A percentile compares a stretch with the other conserved stretches of the same genome.
Conservation (phyloP, 768 basidiomycete species). For the Galerina sulciceps region DNA sequence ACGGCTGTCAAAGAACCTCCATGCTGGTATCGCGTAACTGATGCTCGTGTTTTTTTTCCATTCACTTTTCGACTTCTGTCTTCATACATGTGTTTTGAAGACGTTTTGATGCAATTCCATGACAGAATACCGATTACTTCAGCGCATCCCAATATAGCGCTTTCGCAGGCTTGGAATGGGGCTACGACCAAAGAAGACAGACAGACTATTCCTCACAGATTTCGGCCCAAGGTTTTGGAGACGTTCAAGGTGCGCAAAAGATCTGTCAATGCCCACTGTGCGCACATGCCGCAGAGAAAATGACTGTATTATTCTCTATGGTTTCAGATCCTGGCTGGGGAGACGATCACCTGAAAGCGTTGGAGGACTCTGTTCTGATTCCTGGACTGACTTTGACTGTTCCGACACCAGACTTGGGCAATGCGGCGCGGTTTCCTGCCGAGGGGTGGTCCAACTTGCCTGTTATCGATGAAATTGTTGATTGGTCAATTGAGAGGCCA, state of each 20-base stretch:
- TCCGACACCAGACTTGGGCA: conserved; percentile 34
- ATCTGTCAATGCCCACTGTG: neutral
- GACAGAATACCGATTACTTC: conserved; percentile 21
- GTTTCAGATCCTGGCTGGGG: conserved; percentile 15
- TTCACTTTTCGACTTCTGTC: neutral
- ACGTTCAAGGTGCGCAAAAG: conserved; percentile 16
- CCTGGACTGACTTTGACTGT: conserved; percentile 36
- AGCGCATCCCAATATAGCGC: conserved; percentile 12
- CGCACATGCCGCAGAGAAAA: neutral
- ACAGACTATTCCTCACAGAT: conserved; percentile 5
- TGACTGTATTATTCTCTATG: neutral
- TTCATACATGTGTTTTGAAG: neutral
- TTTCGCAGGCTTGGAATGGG: conserved; percentile 11
- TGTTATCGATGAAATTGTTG: conserved; percentile 5
- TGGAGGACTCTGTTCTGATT: conserved; percentile 16
- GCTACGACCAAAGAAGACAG: conserved; percentile 7
- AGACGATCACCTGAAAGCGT: conserved; percentile 5
- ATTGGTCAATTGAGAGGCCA: neutral
- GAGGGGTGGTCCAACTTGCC: neutral
- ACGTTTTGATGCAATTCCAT: neutral
- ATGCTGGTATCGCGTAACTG: neutral
- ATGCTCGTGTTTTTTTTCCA: neutral
- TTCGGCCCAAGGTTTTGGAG: conserved; percentile 13
- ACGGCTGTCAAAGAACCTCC: too few relatives aligned
- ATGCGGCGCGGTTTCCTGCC: conserved; percentile 12